Evolutionary conservation across 2,329 filamentous ascomycete species (phyloP).

Genomic region (Aspergillus piperis): DNA sequence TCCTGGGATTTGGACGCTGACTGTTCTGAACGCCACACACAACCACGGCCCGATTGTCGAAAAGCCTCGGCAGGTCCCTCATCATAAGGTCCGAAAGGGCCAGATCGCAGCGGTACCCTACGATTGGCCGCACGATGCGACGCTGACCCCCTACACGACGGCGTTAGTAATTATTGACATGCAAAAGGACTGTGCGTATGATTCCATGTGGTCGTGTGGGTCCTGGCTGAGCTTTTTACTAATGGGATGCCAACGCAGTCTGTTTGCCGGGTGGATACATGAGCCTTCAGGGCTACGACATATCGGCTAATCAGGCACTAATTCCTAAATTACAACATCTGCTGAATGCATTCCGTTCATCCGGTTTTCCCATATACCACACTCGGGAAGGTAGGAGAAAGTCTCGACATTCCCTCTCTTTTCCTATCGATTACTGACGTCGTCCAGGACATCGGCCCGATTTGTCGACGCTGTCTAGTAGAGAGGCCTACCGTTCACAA

Average conservation of each 20-base stretch:
- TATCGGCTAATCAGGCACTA: conserved; percentile 40
- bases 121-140: conserved; percentile 50
- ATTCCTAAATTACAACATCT: conserved; percentile 45
- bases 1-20: conserved; percentile 47
- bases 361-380: conserved; percentile 47
- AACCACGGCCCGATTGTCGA: conserved; percentile 47
- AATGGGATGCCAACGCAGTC: conserved; percentile 31
- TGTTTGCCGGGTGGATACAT: conserved; percentile 48
- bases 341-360: conserved; percentile 41
- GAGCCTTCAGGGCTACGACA: conserved; percentile 49
- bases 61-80: conserved; percentile 42
- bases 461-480: conserved; percentile 56
- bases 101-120: conserved; percentile 45
- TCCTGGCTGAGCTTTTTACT: conserved; percentile 7
- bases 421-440: conserved; percentile 14
- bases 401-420: not conserved
- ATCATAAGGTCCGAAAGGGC: conserved; percentile 48
- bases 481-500: conserved; percentile 56
- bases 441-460: conserved; percentile 51
- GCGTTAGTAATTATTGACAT: conserved; percentile 52
- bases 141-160: conserved; percentile 47
- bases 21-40: conserved; percentile 44
- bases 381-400: conserved; percentile 45
- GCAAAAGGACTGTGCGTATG: conserved; percentile 49
- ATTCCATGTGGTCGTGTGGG: not conserved